Conservation (phyloP, 768 basidiomycete genomes). For the Hortiboletus campestris region DNA sequence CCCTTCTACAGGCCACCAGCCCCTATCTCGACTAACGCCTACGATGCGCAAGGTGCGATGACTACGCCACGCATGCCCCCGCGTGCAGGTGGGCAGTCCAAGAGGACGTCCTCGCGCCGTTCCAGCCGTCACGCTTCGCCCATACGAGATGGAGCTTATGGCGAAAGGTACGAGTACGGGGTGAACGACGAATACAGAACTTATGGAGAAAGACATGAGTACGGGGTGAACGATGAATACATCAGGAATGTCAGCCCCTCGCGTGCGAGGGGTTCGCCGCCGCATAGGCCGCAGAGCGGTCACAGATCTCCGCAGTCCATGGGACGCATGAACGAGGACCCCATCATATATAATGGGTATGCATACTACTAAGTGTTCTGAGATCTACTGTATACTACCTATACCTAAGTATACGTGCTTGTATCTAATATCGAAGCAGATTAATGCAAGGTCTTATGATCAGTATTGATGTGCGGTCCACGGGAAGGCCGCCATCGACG, state of each 20-base stretch:
- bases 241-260: not conserved
- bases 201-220: not conserved
- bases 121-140: not conserved
- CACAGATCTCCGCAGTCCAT: not conserved
- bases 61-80: not conserved
- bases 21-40: not conserved
- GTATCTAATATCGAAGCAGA: too few relatives aligned
- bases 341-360: not conserved
- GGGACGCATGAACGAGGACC: not conserved
- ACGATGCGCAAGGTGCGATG: not conserved
- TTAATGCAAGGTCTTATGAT: too few relatives aligned
- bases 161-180: not conserved
- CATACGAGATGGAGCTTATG: not conserved
- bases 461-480: too few relatives aligned
- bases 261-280: not conserved
- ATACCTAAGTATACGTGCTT: too few relatives aligned
- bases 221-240: not conserved
- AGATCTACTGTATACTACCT: too few relatives aligned
- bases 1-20: not conserved
- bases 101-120: not conserved
- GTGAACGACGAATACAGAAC: too few relatives aligned
- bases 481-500: too few relatives aligned
- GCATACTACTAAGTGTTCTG: not conserved
- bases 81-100: not conserved
- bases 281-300: not conserved